Evolutionary conservation across 192 early-diverging fungal species (phyloP).

Genomic region (Allomyces macrogynus): DNA sequence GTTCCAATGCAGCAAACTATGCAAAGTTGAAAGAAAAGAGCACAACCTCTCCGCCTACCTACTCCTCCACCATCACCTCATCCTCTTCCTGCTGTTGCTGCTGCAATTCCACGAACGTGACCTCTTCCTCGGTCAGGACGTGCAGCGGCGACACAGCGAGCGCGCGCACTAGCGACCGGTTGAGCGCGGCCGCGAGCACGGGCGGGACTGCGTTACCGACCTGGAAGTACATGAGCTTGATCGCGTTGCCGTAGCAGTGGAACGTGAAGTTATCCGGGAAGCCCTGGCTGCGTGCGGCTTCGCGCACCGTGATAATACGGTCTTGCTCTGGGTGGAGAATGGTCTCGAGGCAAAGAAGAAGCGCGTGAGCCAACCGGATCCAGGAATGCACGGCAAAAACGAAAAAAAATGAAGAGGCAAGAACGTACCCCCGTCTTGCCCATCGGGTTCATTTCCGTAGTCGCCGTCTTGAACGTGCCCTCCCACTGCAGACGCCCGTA

Average conservation of each 20-base stretch:
- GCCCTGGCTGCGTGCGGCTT: slow-evolving; percentile 46
- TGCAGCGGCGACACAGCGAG: slow-evolving; percentile 4
- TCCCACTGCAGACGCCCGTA: slow-evolving; percentile 40
- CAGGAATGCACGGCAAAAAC: neutral
- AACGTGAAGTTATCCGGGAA: slow-evolving; percentile 46
- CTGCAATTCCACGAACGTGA: too few species aligned
- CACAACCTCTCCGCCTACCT: too few species aligned
- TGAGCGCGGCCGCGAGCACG: slow-evolving; percentile 36
- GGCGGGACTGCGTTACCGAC: slow-evolving; percentile 53
- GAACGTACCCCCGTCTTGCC: slow-evolving; percentile 29
- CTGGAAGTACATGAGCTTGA: slow-evolving; percentile 34
- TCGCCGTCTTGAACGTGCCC: slow-evolving; percentile 29
- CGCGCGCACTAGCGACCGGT: slow-evolving; percentile 23
- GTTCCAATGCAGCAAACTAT: too few species aligned
- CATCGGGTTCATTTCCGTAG: slow-evolving; percentile 39
- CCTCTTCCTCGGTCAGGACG: neutral
- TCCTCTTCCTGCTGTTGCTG: too few species aligned
- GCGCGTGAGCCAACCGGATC: neutral
- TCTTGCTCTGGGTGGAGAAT: slow-evolving; percentile 40
- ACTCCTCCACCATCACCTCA: too few species aligned
- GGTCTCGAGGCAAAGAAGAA: slow-evolving; percentile 10
- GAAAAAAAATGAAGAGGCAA: neutral
- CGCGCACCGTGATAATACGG: slow-evolving; percentile 34
- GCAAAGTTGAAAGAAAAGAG: too few species aligned
- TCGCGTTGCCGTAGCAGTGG: slow-evolving; percentile 6